Percentiles rank a stretch among this genome's conserved stretches.
phyloP scores from a whole-genome alignment of 495 filamentous ascomycete genomes.

The Lasiosphaeris hirsuta region DNA sequence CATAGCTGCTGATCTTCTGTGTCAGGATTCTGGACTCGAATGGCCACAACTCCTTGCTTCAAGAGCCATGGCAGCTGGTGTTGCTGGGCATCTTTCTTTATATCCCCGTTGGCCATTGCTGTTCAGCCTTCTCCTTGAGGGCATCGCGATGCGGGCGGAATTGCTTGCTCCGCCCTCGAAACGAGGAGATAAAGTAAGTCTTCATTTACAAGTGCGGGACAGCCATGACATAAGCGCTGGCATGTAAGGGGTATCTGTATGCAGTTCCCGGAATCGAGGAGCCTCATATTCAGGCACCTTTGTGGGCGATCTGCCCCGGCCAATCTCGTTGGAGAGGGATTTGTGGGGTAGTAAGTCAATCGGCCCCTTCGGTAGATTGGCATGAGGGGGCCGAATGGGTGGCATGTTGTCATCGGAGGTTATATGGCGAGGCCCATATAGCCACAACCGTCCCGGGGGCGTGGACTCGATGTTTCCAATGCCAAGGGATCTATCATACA shows the following conservation, averaged over 20 bases:
- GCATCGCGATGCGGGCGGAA: conserved; percentile 16
- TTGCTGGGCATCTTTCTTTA: not conserved
- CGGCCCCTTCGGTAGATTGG: not conserved
- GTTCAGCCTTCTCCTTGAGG: not conserved
- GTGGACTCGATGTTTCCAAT: not conserved
- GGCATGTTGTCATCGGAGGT: not conserved
- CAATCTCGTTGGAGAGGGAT: not conserved
- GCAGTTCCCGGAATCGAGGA: conserved; percentile 1
- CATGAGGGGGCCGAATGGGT: not conserved
- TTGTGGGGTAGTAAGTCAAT: not conserved
- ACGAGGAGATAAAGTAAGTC: conserved; percentile 5
- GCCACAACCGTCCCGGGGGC: not conserved
- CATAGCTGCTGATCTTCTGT: conserved; percentile 25
- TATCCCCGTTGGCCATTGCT: not conserved
- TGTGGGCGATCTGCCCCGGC: not conserved
- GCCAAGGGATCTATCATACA: too few relatives aligned
- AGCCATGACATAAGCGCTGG: conserved; percentile 7
- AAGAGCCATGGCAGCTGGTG: not conserved
- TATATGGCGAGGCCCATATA: not conserved
- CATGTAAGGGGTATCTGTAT: not conserved
- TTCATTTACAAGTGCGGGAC: conserved; percentile 14
- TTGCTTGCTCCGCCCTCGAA: conserved; percentile 24
- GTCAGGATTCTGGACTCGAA: too few relatives aligned
- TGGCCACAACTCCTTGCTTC: not conserved
- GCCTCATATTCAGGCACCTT: not conserved